A percentile compares a stretch with the other conserved stretches of the same genome.
phyloP scores from a whole-genome alignment of 768 basidiomycete genomes.

The Lentinula boryana region DNA sequence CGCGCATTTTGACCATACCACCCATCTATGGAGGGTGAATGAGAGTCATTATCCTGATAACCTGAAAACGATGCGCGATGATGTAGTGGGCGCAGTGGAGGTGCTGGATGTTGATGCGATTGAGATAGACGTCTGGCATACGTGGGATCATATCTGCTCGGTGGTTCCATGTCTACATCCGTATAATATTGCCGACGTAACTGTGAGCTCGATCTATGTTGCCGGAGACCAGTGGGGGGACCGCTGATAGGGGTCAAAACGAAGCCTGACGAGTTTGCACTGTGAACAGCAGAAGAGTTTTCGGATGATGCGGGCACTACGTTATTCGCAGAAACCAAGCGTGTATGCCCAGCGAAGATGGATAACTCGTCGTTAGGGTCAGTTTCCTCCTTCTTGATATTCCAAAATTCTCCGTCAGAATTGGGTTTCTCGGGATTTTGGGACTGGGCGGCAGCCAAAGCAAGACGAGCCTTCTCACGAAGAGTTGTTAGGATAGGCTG shows the following conservation, averaged over 20 bases:
- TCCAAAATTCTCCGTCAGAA: slow-evolving; percentile 38
- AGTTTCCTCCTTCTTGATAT: slow-evolving; percentile 42
- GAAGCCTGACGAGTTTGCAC: not conserved
- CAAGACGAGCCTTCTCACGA: slow-evolving; percentile 60
- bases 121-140: not conserved
- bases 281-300: not conserved
- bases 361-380: slow-evolving; percentile 54
- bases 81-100: not conserved
- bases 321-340: slow-evolving; percentile 37
- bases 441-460: slow-evolving; percentile 37
- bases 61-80: not conserved
- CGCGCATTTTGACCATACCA: slow-evolving; percentile 1
- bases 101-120: not conserved
- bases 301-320: not conserved
- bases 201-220: slow-evolving; percentile 8
- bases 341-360: slow-evolving; percentile 63
- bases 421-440: slow-evolving; percentile 21
- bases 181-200: slow-evolving; percentile 3
- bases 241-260: slow-evolving; percentile 1
- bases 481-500: slow-evolving; percentile 58
- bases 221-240: slow-evolving; percentile 9
- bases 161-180: slow-evolving; percentile 3
- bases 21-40: not conserved
- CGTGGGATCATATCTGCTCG: not conserved
- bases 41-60: not conserved